Conservation (phyloP, 148 eudicot genomes). For the Amaranthus cruentus region DNA sequence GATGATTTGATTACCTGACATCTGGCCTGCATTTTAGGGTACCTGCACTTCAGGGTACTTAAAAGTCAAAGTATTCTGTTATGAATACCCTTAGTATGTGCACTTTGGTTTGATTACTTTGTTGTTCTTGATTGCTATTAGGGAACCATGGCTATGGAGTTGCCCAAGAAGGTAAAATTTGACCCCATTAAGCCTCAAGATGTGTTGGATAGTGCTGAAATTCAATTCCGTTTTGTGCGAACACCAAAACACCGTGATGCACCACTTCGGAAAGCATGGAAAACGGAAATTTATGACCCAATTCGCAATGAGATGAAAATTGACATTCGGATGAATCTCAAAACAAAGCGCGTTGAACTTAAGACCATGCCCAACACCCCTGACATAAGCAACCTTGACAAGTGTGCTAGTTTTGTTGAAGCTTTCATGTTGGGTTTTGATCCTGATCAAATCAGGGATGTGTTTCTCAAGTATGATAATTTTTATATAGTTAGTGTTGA, state of each 20-base stretch:
- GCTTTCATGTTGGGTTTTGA: slow-evolving; percentile 68
- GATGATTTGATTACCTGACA: no score
- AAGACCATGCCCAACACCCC: slow-evolving; percentile 50
- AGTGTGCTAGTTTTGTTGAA: slow-evolving; percentile 46
- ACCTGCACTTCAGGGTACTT: no score
- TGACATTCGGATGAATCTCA: slow-evolving; percentile 7
- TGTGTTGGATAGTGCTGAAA: neutral
- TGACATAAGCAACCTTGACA: slow-evolving; percentile 54
- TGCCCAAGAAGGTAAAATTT: slow-evolving; percentile 11
- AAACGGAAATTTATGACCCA: neutral
- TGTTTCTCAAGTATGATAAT: slow-evolving; percentile 45
- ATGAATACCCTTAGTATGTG: no score
- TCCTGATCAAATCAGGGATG: slow-evolving; percentile 33
- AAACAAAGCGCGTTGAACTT: slow-evolving; percentile 27
- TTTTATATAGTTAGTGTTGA: slow-evolving; percentile 35
- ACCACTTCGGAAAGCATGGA: neutral
- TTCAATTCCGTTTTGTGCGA: neutral
- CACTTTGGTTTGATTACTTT: no score
- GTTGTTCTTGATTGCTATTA: no score
- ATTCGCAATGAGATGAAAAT: slow-evolving; percentile 17
- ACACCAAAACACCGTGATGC: neutral
- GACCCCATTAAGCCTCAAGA: slow-evolving; percentile 8
- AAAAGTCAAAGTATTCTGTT: no score
- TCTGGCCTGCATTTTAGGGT: no score
- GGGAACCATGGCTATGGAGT: no score